Evolutionary conservation across 192 early-diverging fungal genomes (phyloP).

Genomic region (Coemansia sp.): DNA sequence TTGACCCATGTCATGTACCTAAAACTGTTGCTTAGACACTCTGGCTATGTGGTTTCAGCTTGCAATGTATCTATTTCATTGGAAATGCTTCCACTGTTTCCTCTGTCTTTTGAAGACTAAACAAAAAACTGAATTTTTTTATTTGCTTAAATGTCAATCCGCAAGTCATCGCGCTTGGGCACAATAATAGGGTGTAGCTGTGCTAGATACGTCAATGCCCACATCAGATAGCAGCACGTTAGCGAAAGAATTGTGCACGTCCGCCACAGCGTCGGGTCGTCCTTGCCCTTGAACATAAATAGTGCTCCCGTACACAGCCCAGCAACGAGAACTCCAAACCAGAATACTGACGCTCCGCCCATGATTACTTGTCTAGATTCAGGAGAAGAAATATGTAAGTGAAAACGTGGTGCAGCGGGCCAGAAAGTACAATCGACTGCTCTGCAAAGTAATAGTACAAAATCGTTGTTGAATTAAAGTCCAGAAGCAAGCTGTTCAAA

Average conservation of each 20-base stretch:
- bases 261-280: conserved; percentile 52
- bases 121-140: neutral
- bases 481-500: too few species aligned
- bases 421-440: neutral
- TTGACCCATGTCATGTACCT: too few species aligned
- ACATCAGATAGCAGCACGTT: conserved; percentile 62
- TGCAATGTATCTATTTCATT: too few species aligned
- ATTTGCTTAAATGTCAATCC: conserved; percentile 40
- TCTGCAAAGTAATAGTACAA: neutral
- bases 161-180: conserved; percentile 69
- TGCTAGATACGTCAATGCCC: conserved; percentile 86
- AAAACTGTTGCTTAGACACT: too few species aligned
- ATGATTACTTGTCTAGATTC: conserved; percentile 21
- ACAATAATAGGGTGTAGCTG: conserved; percentile 81
- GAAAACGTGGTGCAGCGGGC: neutral
- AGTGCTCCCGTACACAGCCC: conserved; percentile 33
- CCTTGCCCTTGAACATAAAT: conserved; percentile 41
- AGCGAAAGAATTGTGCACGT: conserved; percentile 48
- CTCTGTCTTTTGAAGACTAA: too few species aligned
- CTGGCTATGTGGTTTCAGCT: too few species aligned
- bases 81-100: too few species aligned
- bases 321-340: conserved; percentile 34
- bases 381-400: neutral
- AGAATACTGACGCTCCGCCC: conserved; percentile 48
- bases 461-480: too few species aligned